Evolutionary conservation across 805 yeast species (phyloP).

Genomic region (Metschnikowia matae): DNA sequence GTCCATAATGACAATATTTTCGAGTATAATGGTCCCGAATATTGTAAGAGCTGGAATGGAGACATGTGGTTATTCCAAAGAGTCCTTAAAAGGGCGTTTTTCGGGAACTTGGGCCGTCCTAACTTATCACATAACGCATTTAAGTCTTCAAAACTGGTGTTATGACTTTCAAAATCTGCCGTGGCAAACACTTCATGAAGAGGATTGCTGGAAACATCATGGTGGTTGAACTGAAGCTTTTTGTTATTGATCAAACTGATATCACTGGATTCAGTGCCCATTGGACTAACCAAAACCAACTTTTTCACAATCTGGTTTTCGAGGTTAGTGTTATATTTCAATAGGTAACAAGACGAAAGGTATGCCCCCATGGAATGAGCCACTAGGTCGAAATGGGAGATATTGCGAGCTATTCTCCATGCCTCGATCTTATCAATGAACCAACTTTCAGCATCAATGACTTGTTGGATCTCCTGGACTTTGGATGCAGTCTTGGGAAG

Average conservation of each 20-base stretch:
- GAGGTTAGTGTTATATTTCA: constrained; percentile 31
- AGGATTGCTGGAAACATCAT: constrained; percentile 33
- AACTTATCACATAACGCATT: constrained; percentile 27
- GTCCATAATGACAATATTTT: constrained; percentile 42
- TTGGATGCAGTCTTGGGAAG: constrained; percentile 16
- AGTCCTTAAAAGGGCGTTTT: constrained; percentile 24
- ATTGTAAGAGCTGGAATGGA: constrained; percentile 38
- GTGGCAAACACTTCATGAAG: constrained; percentile 27
- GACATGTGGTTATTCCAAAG: constrained; percentile 38
- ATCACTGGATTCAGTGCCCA: constrained; percentile 41
- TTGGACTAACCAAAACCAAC: constrained; percentile 35
- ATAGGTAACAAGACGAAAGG: constrained; percentile 34
- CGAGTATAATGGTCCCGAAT: constrained; percentile 37
- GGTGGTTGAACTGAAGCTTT: constrained; percentile 31
- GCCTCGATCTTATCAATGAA: constrained; percentile 36
- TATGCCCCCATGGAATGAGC: constrained; percentile 45
- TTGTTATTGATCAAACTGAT: constrained; percentile 31
- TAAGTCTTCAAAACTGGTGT: constrained; percentile 17
- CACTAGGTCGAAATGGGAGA: constrained; percentile 28
- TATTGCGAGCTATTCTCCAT: constrained; percentile 28
- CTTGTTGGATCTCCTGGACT: constrained; percentile 27
- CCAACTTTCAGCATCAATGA: constrained; percentile 36
- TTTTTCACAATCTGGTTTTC: constrained; percentile 18
- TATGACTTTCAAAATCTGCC: constrained; percentile 18
- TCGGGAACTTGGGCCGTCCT: constrained; percentile 38